Conservation (phyloP, 192 early-diverging fungal genomes). For the Thamnidium elegans region DNA sequence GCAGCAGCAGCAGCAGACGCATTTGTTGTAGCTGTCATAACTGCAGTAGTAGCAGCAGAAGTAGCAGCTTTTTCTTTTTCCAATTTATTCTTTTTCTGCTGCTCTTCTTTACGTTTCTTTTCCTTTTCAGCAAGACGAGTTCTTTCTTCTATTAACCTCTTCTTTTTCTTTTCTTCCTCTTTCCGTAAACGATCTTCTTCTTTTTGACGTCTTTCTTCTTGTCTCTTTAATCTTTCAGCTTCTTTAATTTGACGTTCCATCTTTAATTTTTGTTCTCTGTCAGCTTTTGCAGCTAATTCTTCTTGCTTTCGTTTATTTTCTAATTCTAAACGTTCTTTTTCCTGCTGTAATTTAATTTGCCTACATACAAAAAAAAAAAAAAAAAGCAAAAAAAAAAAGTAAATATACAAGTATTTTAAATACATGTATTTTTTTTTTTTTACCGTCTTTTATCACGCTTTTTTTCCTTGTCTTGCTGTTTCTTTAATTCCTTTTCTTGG, state of each 20-base stretch:
- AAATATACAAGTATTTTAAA: neutral
- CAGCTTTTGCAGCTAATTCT: neutral
- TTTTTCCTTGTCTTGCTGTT: constrained; percentile 63
- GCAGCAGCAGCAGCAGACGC: neutral
- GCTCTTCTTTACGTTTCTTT: constrained; percentile 8
- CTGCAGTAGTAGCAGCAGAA: neutral
- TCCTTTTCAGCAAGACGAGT: neutral
- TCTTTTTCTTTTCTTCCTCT: constrained; percentile 4
- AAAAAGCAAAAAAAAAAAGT: too few relatives aligned
- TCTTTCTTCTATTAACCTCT: neutral
- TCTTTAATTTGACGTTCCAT: constrained; percentile 34
- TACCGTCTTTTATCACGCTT: constrained; percentile 78
- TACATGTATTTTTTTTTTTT: neutral
- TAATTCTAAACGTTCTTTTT: constrained; percentile 40
- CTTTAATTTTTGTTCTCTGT: constrained; percentile 4
- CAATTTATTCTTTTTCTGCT: neutral
- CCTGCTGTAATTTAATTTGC: constrained; percentile 65
- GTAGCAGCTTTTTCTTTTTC: neutral
- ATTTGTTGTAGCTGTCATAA: neutral
- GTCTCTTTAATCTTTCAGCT: constrained; percentile 40
- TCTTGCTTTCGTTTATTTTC: constrained; percentile 2
- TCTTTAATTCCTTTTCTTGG: constrained; percentile 52
- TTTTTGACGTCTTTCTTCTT: constrained; percentile 10
- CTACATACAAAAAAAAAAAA: constrained; percentile 29
- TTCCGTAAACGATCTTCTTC: constrained; percentile 17